Evolutionary conservation across 331 rosid species (phyloP), one percentile per base, ranked within the genome.

Genomic region (Stylosanthes scabra): DNA sequence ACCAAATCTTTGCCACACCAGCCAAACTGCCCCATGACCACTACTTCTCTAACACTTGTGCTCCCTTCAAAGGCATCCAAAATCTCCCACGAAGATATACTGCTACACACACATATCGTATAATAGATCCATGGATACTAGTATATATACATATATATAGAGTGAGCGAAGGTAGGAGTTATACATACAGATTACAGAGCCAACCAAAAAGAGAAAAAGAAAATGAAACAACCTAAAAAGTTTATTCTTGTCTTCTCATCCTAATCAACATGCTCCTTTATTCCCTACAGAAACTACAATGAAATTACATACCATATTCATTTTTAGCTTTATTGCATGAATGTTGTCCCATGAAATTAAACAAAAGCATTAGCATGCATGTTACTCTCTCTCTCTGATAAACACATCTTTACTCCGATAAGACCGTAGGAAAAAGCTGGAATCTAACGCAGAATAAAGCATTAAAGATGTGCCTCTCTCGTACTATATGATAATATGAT

Each of bases 181-280:
- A 27, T 72, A 20, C 61, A 9, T 44, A 61, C 41, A 59, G 55
- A 71, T 7, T 44, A 61, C 41, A 59, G 55, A 71, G 59, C 71
- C 31, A 83, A 74, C 87, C 71, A 66, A 83, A 72, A 83, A 64
- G 68, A 58, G 58, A 57, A 34, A 54, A 6, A 75, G 31, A 41
- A 66, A 66, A 61, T 52, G 71, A 75, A 79, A 61, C 79, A 71
- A 46, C 60, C 72, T 59, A 77, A 77, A 91, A 93, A 87, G 92
- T 87, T 93, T 86, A 90, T 90, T 93, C 98, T 90, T 90, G 96
- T 89, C 97, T 87, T 82, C 66, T 75, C 81, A 68, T 82, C 78
- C 59, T 71, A 70, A 56, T 78, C 66, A 64, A 6, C 70, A 65
- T 37, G 54, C 28, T 75, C 86, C 86, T 80, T 80, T 88, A 89